Percentiles rank a stretch among this genome's conserved stretches.
These are phyloP conservation scores for Astraeus odoratus DNA, from an alignment of 768 basidiomycete genomes.

Conservation along the genomic window DNA sequence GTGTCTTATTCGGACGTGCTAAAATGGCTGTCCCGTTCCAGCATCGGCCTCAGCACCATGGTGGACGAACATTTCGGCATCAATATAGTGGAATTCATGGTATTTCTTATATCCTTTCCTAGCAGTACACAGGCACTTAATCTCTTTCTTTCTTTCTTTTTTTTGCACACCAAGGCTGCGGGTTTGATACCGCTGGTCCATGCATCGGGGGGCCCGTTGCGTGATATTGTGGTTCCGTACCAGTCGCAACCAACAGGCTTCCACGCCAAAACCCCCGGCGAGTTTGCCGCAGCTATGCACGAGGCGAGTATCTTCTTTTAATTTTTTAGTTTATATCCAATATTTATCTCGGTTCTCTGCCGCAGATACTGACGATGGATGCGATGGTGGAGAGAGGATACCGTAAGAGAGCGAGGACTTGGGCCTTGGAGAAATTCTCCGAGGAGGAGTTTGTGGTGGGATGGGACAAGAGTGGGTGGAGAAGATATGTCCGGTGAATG, in stretches of 20 bases:
- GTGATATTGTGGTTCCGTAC: conserved; percentile 85
- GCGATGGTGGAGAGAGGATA: conserved; percentile 51
- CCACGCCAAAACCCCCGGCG: conserved; percentile 61
- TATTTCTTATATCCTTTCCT: conserved; percentile 28
- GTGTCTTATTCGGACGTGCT: conserved; percentile 70
- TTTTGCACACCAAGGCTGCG: conserved; percentile 57
- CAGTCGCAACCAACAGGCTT: conserved; percentile 72
- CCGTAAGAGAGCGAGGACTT: conserved; percentile 58
- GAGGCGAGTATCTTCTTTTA: conserved; percentile 25
- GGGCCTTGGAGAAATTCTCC: conserved; percentile 71
- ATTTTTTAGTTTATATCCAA: background rate
- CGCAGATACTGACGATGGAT: conserved; percentile 43
- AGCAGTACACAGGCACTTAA: background rate
- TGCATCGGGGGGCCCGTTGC: conserved; percentile 85
- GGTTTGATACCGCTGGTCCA: conserved; percentile 90
- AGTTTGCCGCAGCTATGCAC: conserved; percentile 65
- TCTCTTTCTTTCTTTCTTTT: conserved; percentile 11
- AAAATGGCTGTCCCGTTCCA: conserved; percentile 62
- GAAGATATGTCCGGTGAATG: conserved; percentile 18
- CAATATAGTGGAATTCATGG: conserved; percentile 97
- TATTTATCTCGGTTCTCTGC: no score
- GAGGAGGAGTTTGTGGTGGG: conserved; percentile 70
- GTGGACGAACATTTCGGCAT: conserved; percentile 98
- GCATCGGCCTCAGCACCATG: conserved; percentile 93
- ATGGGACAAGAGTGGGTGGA: conserved; percentile 66